A percentile compares a stretch with the other conserved stretches of the same genome.
phyloP scores from a whole-genome alignment of 208 protist genomes.

The Acanthamoeba rhysodes region DNA sequence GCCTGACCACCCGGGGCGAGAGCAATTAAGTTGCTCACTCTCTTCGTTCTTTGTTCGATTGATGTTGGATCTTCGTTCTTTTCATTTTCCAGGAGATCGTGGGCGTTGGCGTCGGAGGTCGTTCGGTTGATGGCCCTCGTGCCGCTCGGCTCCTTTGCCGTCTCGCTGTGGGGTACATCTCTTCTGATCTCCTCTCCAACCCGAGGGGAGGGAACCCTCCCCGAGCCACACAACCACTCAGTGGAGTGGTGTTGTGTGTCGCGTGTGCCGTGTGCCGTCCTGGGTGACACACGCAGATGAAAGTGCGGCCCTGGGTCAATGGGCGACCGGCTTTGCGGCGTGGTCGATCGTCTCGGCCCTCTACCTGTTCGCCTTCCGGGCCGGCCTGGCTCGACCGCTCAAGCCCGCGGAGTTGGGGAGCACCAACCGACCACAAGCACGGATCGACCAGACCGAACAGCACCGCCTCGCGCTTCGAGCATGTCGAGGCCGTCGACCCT shows the following conservation, averaged over 20 bases:
- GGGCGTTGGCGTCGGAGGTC: background rate
- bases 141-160: background rate
- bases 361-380: background rate
- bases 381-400: background rate
- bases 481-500: too few species aligned
- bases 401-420: background rate
- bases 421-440: background rate
- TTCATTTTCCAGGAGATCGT: background rate
- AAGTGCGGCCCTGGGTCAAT: background rate
- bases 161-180: background rate
- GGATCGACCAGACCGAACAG: conserved; percentile 3
- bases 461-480: background rate
- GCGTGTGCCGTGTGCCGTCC: background rate
- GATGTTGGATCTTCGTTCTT: background rate
- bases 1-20: background rate
- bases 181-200: background rate
- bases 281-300: background rate
- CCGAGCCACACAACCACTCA: too few species aligned
- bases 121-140: background rate
- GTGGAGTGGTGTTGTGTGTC: background rate
- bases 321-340: background rate
- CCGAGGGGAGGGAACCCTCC: too few species aligned
- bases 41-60: too few species aligned
- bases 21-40: background rate
- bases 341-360: background rate